Conservation (phyloP, 306 rosid species). For the Rosa chinensis region DNA sequence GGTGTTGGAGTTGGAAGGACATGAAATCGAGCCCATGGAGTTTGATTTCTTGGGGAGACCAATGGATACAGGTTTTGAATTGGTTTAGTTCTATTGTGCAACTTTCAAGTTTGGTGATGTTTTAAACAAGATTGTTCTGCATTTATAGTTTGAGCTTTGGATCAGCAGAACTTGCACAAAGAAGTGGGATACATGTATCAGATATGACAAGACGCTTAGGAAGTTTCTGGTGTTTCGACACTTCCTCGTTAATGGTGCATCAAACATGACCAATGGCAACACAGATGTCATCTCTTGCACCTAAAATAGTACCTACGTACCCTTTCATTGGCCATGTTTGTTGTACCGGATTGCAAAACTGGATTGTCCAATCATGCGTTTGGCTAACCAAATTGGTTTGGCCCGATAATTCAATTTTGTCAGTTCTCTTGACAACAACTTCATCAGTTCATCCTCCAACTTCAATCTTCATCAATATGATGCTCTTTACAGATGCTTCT, state of each 20-base stretch:
- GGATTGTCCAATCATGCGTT: not conserved
- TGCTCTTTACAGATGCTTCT: not conserved
- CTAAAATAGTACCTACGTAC: not conserved
- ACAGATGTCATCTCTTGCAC: not conserved
- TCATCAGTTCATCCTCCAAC: not conserved
- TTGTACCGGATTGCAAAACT: not conserved
- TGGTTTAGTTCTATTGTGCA: slow-evolving; percentile 47
- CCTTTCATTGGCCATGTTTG: not conserved
- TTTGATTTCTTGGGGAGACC: too few species aligned
- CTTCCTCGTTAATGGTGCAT: not conserved
- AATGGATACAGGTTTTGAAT: not conserved
- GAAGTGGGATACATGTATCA: not conserved
- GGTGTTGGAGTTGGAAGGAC: slow-evolving; percentile 31
- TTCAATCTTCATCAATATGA: not conserved
- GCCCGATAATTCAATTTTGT: not conserved
- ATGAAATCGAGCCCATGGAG: not conserved
- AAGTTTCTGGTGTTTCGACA: not conserved
- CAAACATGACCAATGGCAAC: not conserved
- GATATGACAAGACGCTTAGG: not conserved
- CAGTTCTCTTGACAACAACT: not conserved
- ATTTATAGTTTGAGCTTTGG: not conserved
- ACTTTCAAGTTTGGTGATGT: slow-evolving; percentile 1
- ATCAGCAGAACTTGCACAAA: not conserved
- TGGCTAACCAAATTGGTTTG: not conserved
- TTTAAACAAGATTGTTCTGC: too few species aligned